Evolutionary conservation across 164 flowering plant genomes (phyloP), one percentile per base, ranked within the genome.

Genomic region (Magnolia kwangsiensis): DNA sequence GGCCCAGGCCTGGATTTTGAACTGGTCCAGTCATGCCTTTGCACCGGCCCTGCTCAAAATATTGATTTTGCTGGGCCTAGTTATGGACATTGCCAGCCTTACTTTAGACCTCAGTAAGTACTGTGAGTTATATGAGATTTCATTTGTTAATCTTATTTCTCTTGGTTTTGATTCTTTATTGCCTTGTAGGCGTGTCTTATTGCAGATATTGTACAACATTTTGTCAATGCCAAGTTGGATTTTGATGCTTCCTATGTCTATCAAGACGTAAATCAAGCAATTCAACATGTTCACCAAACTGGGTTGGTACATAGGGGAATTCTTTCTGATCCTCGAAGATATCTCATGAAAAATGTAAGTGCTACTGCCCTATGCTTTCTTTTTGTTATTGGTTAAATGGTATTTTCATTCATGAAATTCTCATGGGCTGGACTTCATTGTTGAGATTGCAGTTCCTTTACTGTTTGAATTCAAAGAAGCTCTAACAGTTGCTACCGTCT

Each of bases 161-260:
- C 20, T 76, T 73, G 65, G 9, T 64, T 73, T 21, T 23, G 16
- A 50, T 78, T 71, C 72, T 45, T 80, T 24, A 18, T 21, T 50
- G 49, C 58, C 49, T 70, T 49, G 58, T 70, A 70, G 72, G 59
- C 72, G 10, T 70, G 72, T 85, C 93, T 95, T 72, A 85, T 95
- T 85, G 99, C 97, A 24, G 98, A 93, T 83, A 83, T 95, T 72
- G 95, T 95, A 74, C 98, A 95, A 78, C 90, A 91, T 78, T 95
- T 93, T 87, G 92, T 95, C 68, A 95, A 95, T 87, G 99, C 96
- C 27, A 89, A 95, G 83, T 83, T 95, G 85, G 96, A 95, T 63
- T 95, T 95, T 87, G 98, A 95, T 87, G 82, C 98, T 78, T 80
- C 83, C 77, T 92, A 95, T 78, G 85, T 95, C 58, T 95, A 95